Percentiles rank a stretch among this genome's conserved stretches.
Evolutionary conservation across 2,329 filamentous ascomycete genomes (phyloP).

Genomic region (Ophiosphaerella korrae): DNA sequence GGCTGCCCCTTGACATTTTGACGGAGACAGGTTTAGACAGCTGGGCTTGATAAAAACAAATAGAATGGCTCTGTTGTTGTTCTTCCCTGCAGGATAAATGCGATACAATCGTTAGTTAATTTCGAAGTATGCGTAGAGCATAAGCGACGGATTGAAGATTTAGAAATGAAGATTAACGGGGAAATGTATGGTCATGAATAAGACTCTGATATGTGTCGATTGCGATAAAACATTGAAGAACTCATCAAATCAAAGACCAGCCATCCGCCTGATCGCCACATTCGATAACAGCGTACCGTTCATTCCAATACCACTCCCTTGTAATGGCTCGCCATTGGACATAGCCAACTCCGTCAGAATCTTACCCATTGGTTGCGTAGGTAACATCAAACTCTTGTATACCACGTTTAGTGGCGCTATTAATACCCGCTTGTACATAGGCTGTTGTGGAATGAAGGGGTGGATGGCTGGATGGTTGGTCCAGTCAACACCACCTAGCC

Average conservation of each 20-base stretch:
- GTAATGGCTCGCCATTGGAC: constrained; percentile 51
- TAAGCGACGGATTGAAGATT: too few relatives aligned
- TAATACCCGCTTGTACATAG: constrained; percentile 25
- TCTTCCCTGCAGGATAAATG: too few relatives aligned
- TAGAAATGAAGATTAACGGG: too few relatives aligned
- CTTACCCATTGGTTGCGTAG: constrained; percentile 55
- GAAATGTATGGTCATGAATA: too few relatives aligned
- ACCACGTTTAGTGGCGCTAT: constrained; percentile 31
- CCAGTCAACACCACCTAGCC: constrained; percentile 65
- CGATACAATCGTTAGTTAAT: too few relatives aligned
- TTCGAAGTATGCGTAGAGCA: too few relatives aligned
- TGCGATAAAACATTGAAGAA: too few relatives aligned
- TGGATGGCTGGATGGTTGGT: constrained; percentile 49
- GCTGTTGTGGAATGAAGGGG: constrained; percentile 37
- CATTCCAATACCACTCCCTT: constrained; percentile 45
- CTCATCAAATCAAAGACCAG: constrained; percentile 22
- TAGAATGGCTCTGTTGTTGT: too few relatives aligned
- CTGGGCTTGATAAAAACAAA: too few relatives aligned
- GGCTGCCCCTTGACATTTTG: too few relatives aligned
- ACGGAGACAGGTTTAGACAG: too few relatives aligned
- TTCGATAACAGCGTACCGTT: constrained; percentile 50
- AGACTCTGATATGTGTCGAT: too few relatives aligned
- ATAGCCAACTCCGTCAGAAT: constrained; percentile 57
- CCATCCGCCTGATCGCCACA: constrained; percentile 48
- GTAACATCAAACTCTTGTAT: constrained; percentile 45